Percentiles rank a stretch among this genome's conserved stretches.
Evolutionary conservation across 768 basidiomycete genomes (phyloP).

Genomic region (Mycena floridula): DNA sequence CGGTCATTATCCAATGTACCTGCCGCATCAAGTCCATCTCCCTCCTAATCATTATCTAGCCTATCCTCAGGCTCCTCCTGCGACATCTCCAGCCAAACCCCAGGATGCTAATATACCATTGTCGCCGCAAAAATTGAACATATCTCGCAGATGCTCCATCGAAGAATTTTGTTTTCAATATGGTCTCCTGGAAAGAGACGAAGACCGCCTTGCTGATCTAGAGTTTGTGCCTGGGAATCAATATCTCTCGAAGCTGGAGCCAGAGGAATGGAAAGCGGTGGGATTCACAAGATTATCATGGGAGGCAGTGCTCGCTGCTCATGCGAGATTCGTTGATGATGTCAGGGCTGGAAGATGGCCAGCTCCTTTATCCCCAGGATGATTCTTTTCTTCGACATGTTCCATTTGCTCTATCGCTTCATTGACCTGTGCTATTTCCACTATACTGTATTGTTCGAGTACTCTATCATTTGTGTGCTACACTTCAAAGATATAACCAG

Average conservation of each 20-base stretch:
- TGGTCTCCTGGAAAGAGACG: neutral
- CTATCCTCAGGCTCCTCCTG: neutral
- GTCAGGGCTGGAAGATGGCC: neutral
- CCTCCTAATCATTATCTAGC: too few species aligned
- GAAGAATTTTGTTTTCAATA: neutral
- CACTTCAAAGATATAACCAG: slow-evolving; percentile 11
- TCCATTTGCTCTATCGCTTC: neutral
- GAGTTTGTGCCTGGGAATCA: neutral
- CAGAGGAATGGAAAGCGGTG: neutral
- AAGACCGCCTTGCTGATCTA: neutral
- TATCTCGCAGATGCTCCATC: neutral
- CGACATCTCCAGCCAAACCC: neutral
- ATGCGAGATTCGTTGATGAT: neutral
- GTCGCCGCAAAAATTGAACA: neutral
- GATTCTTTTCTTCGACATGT: neutral
- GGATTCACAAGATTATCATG: slow-evolving; percentile 2
- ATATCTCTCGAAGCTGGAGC: neutral
- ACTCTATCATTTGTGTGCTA: neutral
- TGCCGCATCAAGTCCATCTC: neutral
- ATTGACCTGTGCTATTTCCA: too few species aligned
- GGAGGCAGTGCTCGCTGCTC: neutral
- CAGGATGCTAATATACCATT: neutral
- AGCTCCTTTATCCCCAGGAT: neutral
- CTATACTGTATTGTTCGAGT: neutral
- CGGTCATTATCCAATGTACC: too few species aligned